Percentiles rank a stretch among this genome's conserved stretches.
Evolutionary conservation across 495 filamentous ascomycete species (phyloP).

Genomic region (Aspergillus bertholletiae): DNA sequence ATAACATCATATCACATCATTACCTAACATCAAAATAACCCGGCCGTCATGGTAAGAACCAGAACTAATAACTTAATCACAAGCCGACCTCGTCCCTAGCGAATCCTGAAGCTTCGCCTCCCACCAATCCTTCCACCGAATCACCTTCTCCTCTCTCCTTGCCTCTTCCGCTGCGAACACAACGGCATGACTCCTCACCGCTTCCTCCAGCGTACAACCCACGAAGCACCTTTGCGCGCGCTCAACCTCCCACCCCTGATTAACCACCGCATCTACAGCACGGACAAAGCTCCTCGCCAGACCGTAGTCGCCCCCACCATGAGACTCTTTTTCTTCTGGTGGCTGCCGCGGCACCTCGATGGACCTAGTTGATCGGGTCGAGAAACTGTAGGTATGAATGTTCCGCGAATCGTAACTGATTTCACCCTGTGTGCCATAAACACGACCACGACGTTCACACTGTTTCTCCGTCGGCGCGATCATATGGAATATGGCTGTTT

Average conservation of each 20-base stretch:
- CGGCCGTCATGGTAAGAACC: not conserved
- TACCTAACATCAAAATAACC: conserved; percentile 2
- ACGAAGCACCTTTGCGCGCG: conserved; percentile 73
- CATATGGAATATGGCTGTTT: conserved; percentile 92
- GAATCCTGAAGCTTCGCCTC: conserved; percentile 29
- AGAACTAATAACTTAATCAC: not conserved
- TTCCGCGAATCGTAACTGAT: conserved; percentile 62
- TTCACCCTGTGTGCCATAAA: conserved; percentile 86
- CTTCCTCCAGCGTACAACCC: conserved; percentile 80
- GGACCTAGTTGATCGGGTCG: conserved; percentile 15
- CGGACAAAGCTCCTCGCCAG: conserved; percentile 73
- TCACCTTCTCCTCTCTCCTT: conserved; percentile 59
- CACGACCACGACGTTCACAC: conserved; percentile 73
- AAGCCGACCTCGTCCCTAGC: not conserved
- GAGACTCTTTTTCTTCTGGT: conserved; percentile 37
- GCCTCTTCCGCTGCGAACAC: conserved; percentile 95
- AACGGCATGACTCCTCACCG: conserved; percentile 82
- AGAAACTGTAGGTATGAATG: conserved; percentile 44
- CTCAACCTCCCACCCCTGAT: conserved; percentile 58
- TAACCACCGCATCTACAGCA: conserved; percentile 78
- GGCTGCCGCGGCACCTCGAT: conserved; percentile 34
- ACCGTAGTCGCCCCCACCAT: conserved; percentile 88
- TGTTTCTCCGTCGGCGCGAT: conserved; percentile 83
- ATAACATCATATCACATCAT: not conserved
- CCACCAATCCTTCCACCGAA: conserved; percentile 84